These are phyloP conservation scores for Leccinum variicolor DNA, from an alignment of 768 basidiomycete species.

Conservation along the genomic window DNA sequence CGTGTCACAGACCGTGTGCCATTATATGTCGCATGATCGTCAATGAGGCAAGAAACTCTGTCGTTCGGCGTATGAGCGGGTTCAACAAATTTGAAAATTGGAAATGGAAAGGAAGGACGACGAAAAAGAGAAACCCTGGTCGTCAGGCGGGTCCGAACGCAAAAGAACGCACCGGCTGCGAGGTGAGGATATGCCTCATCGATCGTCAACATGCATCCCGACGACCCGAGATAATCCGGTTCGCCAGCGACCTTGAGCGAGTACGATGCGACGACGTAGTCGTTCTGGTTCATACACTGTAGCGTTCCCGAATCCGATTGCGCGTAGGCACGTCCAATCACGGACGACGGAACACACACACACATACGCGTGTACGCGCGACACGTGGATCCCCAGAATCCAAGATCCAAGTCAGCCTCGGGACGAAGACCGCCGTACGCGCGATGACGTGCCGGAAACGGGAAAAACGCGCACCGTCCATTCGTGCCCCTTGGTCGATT, in stretches of 20 bases:
- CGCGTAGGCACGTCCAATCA: background rate
- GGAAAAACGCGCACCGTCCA: conserved; percentile 52
- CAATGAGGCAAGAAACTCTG: conserved; percentile 60
- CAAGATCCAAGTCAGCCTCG: background rate
- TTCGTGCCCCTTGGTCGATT: conserved; percentile 47
- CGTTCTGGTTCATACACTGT: conserved; percentile 54
- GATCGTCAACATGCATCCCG: conserved; percentile 60
- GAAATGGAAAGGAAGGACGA: background rate
- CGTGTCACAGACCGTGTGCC: conserved; percentile 31
- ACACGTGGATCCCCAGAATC: background rate
- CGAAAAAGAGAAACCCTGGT: conserved; percentile 1
- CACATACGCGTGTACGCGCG: background rate
- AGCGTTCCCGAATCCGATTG: background rate
- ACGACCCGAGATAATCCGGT: conserved; percentile 50
- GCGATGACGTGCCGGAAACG: background rate
- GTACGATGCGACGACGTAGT: conserved; percentile 58
- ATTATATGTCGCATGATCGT: conserved; percentile 65
- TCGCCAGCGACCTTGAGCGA: conserved; percentile 53
- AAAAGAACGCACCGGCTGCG: conserved; percentile 45
- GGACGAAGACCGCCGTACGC: background rate
- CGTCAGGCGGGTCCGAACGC: background rate
- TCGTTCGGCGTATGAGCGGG: conserved; percentile 8
- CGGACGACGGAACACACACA: background rate
- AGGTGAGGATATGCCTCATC: conserved; percentile 58
- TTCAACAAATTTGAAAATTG: background rate